A percentile compares a stretch with the other conserved stretches of the same genome.
Conservation (phyloP, 306 rosid genomes). For the Lablab purpureus region DNA sequence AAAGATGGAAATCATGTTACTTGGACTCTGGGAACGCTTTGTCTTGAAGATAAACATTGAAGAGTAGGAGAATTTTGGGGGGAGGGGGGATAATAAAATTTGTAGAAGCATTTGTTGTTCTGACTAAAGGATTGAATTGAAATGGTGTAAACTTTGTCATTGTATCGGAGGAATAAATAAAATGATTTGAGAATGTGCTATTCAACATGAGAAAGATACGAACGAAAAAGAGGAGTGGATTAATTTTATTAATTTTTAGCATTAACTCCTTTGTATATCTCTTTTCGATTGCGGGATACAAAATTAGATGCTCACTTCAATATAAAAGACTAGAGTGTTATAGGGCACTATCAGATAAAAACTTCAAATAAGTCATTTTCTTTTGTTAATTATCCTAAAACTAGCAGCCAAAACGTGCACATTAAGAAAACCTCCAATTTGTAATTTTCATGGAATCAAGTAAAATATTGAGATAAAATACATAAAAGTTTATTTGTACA, state of each 20-base stretch:
- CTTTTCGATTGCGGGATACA: too few species aligned
- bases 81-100: neutral
- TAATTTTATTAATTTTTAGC: neutral
- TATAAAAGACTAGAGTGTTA: too few species aligned
- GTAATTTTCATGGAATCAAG: too few species aligned
- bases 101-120: neutral
- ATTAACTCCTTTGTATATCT: too few species aligned
- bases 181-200: neutral
- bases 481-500: too few species aligned
- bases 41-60: neutral
- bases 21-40: neutral
- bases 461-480: too few species aligned
- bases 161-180: conserved; percentile 5
- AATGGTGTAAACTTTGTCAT: neutral
- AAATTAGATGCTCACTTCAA: too few species aligned
- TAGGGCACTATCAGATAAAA: too few species aligned
- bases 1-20: neutral
- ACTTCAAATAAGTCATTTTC: too few species aligned
- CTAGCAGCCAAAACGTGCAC: neutral
- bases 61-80: neutral
- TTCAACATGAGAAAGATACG: neutral
- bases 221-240: too few species aligned
- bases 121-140: conserved; percentile 2
- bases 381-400: neutral
- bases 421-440: neutral